Conservation (phyloP, 2,329 filamentous ascomycete species). For the Colletotrichum musae region DNA sequence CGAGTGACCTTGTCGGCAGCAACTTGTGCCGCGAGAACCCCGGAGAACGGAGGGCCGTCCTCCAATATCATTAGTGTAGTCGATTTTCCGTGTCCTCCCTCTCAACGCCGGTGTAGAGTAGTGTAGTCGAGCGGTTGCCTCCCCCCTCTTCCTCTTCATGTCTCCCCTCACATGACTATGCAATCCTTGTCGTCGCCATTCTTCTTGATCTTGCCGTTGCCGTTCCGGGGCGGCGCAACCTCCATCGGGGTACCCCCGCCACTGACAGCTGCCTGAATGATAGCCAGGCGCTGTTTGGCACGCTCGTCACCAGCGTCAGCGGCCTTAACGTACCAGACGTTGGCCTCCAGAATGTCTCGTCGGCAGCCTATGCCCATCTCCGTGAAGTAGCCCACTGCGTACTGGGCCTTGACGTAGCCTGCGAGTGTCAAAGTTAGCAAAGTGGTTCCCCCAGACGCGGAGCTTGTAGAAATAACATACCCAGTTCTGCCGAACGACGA, state of each 20-base stretch:
- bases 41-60: slow-evolving; percentile 15
- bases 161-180: slow-evolving; percentile 66
- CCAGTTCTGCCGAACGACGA: slow-evolving; percentile 84
- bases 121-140: slow-evolving; percentile 10
- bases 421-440: slow-evolving; percentile 38
- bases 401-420: slow-evolving; percentile 85
- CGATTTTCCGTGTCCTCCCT: slow-evolving; percentile 21
- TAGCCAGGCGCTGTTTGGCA: slow-evolving; percentile 87
- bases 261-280: slow-evolving; percentile 86
- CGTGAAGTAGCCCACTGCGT: slow-evolving; percentile 96
- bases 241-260: slow-evolving; percentile 71
- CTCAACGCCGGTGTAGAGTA: slow-evolving; percentile 32
- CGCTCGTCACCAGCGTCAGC: slow-evolving; percentile 93
- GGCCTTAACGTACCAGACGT: slow-evolving; percentile 98
- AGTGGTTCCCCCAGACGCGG: background rate
- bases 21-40: slow-evolving; percentile 3
- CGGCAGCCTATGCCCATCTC: slow-evolving; percentile 98
- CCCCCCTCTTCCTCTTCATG: slow-evolving; percentile 3
- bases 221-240: slow-evolving; percentile 65
- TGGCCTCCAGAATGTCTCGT: slow-evolving; percentile 94
- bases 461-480: slow-evolving; percentile 65
- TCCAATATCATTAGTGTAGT: slow-evolving; percentile 39
- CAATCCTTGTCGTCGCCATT: slow-evolving; percentile 69
- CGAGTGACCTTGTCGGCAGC: slow-evolving; percentile 1
- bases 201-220: slow-evolving; percentile 66